Conservation (phyloP, 106 monocot species). For the Agapanthus africanus region DNA sequence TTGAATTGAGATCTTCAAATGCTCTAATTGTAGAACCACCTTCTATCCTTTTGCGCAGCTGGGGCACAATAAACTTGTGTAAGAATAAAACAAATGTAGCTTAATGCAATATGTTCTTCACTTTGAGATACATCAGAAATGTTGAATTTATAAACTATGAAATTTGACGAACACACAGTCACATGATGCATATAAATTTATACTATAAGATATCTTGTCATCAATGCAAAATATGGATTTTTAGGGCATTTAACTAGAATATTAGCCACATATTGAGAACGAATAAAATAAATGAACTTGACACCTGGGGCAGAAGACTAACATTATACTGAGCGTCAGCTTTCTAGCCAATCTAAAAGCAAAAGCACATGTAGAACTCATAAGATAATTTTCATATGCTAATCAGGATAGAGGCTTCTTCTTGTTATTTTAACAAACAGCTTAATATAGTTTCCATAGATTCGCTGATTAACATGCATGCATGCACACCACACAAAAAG, state of each 20-base stretch:
- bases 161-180: not conserved
- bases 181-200: not conserved
- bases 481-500: too few relatives aligned
- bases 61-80: conserved; percentile 15
- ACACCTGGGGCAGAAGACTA: too few relatives aligned
- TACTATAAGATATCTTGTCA: not conserved
- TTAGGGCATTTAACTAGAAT: not conserved
- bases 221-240: not conserved
- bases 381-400: too few relatives aligned
- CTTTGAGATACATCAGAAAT: not conserved
- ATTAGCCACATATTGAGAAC: not conserved
- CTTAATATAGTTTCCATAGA: too few relatives aligned
- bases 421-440: too few relatives aligned
- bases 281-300: not conserved
- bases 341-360: conserved; percentile 4
- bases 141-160: not conserved
- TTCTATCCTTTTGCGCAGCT: conserved; percentile 76
- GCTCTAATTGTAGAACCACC: conserved; percentile 33
- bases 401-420: too few relatives aligned
- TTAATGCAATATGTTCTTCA: not conserved
- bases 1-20: conserved; percentile 56
- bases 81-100: not conserved
- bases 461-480: too few relatives aligned
- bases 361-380: not conserved
- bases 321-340: not conserved